phyloP scores from a whole-genome alignment of 345 rosid species.

The Schrenkiella parvula region DNA sequence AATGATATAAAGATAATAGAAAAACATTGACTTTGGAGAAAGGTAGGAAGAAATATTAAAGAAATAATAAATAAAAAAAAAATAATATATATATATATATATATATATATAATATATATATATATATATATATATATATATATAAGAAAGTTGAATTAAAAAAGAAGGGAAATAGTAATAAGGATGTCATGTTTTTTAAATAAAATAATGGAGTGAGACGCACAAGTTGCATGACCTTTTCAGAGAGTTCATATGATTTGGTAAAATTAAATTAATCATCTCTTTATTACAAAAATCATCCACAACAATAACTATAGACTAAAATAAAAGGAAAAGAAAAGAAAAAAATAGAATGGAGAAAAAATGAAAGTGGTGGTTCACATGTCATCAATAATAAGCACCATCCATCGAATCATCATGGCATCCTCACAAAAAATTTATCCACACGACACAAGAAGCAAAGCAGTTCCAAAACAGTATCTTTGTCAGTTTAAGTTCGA shows the following conservation, averaged over 20 bases:
- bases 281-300: constrained; percentile 9
- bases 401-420: constrained; percentile 27
- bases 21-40: constrained; percentile 26
- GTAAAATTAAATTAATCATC: constrained; percentile 12
- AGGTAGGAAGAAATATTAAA: neutral
- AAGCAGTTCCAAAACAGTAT: constrained; percentile 31
- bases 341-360: neutral
- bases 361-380: constrained; percentile 27
- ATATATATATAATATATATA: no score
- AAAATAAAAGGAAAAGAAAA: neutral
- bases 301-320: neutral
- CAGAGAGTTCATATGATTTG: constrained; percentile 24
- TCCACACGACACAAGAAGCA: constrained; percentile 32
- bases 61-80: neutral
- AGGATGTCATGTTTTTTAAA: constrained; percentile 10
- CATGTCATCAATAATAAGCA: constrained; percentile 29
- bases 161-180: neutral
- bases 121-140: no score
- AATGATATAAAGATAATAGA: neutral
- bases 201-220: neutral
- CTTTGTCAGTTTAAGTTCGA: constrained; percentile 27
- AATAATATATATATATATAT: no score
- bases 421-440: constrained; percentile 23
- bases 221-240: constrained; percentile 16
- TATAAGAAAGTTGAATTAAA: neutral